Evolutionary conservation across 2,329 filamentous ascomycete species (phyloP).

Genomic region (Colletotrichum truncatum): DNA sequence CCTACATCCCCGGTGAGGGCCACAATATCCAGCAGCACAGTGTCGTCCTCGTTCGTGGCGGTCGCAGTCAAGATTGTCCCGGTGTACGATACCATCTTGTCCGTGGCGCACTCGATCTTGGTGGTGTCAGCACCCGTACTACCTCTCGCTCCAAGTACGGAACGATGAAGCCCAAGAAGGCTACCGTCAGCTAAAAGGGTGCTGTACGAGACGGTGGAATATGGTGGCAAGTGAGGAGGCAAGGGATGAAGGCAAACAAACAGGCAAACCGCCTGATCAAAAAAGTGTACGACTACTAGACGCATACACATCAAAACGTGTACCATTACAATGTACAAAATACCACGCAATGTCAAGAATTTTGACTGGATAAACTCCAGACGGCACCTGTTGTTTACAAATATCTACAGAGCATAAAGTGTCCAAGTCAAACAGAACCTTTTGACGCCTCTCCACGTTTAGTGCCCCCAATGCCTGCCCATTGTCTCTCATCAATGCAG

Average conservation of each 20-base stretch:
- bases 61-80: constrained; percentile 94
- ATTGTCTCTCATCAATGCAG: constrained; percentile 17
- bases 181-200: constrained; percentile 56
- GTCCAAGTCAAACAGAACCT: constrained; percentile 24
- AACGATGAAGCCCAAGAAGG: constrained; percentile 97
- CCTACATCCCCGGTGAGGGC: constrained; percentile 96
- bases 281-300: not conserved
- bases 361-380: constrained; percentile 6
- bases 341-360: not conserved
- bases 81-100: constrained; percentile 97
- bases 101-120: constrained; percentile 90
- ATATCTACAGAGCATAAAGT: constrained; percentile 28
- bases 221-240: too few species aligned
- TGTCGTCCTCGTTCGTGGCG: constrained; percentile 94
- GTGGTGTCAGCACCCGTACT: constrained; percentile 86
- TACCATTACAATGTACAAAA: constrained; percentile 23
- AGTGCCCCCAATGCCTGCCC: constrained; percentile 22
- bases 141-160: constrained; percentile 95
- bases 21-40: constrained; percentile 99
- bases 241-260: not conserved
- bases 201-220: not conserved
- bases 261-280: too few species aligned
- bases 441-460: constrained; percentile 31
- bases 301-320: not conserved
- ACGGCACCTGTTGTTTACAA: constrained; percentile 9